Evolutionary conservation across 2,329 filamentous ascomycete genomes (phyloP).

Genomic region (Colletotrichum destructivum): DNA sequence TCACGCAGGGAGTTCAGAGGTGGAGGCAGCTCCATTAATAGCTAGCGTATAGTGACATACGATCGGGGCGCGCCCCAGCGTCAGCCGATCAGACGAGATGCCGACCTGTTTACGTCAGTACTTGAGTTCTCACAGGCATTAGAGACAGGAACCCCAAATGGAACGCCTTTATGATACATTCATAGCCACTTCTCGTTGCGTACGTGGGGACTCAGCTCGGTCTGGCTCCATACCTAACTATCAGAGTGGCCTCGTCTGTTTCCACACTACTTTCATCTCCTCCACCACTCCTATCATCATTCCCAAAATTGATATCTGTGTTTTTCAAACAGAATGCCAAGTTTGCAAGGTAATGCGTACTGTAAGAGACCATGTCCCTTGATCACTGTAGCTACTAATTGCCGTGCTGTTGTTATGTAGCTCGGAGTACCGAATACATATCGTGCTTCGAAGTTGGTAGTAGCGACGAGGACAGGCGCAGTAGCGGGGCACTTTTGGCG

Average conservation of each 20-base stretch:
- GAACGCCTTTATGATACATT: not conserved
- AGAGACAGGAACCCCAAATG: not conserved
- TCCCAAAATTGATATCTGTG: not conserved
- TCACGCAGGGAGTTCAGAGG: conserved; percentile 1
- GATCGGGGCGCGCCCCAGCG: not conserved
- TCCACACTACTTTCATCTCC: not conserved
- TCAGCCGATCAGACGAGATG: not conserved
- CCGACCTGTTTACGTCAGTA: not conserved
- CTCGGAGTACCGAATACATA: not conserved
- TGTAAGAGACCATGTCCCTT: not conserved
- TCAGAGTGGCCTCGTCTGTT: not conserved
- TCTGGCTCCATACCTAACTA: not conserved
- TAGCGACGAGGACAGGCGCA: not conserved
- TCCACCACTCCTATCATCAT: not conserved
- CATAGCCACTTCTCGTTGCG: not conserved
- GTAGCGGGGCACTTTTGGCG: not conserved
- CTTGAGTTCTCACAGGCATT: conserved; percentile 1
- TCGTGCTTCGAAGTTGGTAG: not conserved
- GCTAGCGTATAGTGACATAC: not conserved
- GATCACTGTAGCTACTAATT: not conserved
- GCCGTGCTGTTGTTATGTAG: not conserved
- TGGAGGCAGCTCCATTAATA: not conserved
- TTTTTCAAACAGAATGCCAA: not conserved
- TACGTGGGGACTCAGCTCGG: not conserved
- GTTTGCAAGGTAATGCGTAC: not conserved